A percentile compares a stretch with the other conserved stretches of the same genome.
Evolutionary conservation across 2,329 filamentous ascomycete genomes (phyloP).

Genomic region (Paracoccidioides lutzii): DNA sequence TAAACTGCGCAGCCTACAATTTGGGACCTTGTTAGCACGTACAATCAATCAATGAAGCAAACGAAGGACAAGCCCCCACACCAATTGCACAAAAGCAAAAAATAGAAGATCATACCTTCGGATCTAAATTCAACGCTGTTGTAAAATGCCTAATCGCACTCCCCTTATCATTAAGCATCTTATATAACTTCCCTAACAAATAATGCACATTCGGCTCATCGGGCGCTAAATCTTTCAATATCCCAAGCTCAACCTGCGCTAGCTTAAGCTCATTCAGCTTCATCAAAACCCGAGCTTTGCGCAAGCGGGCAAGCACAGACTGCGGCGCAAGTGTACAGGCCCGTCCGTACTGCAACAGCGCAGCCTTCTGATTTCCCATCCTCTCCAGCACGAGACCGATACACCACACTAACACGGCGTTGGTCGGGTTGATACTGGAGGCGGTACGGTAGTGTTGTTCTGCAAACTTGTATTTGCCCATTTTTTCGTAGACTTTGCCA

Average conservation of each 20-base stretch:
- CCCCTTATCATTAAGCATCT: slow-evolving; percentile 46
- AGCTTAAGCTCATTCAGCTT: slow-evolving; percentile 55
- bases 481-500: slow-evolving; percentile 70
- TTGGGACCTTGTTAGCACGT: slow-evolving; percentile 10
- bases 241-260: slow-evolving; percentile 68
- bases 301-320: slow-evolving; percentile 75
- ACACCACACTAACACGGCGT: slow-evolving; percentile 82
- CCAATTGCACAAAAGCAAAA: slow-evolving; percentile 4
- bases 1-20: slow-evolving; percentile 68
- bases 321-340: slow-evolving; percentile 72
- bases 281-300: slow-evolving; percentile 79
- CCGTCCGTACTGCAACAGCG: slow-evolving; percentile 67
- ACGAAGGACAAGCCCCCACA: not conserved
- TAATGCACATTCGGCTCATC: slow-evolving; percentile 97
- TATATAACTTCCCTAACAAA: slow-evolving; percentile 58
- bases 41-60: not conserved
- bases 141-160: slow-evolving; percentile 89
- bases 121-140: slow-evolving; percentile 86
- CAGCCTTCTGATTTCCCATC: slow-evolving; percentile 66
- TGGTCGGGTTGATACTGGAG: slow-evolving; percentile 80
- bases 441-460: slow-evolving; percentile 85
- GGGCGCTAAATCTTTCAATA: slow-evolving; percentile 81
- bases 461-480: slow-evolving; percentile 82
- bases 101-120: slow-evolving; percentile 57
- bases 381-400: slow-evolving; percentile 85